Base-by-base conservation (phyloP, 257 asterid species). In the Osmanthus fragrans region DNA sequence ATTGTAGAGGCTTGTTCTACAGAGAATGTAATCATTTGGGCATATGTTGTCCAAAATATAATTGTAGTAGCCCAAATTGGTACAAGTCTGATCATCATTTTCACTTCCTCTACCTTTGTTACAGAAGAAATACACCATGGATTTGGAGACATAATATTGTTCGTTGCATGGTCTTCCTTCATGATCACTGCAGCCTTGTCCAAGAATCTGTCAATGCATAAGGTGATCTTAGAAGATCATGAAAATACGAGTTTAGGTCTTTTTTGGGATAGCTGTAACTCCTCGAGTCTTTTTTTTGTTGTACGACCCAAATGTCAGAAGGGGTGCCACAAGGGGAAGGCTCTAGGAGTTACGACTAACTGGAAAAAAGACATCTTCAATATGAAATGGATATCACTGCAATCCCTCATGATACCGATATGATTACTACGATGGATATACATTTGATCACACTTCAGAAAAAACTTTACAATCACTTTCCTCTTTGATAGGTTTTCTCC, bases 91-190 rank as follows among this genome's bases (percentile, higher is more conserved):
- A 73, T 69, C 75, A 86, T 83, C 90, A 86, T 79, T 71, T 88
- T 88, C 29, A 86, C 88, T 71, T 88, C 92, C 74, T 86, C 88
- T 6, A 84, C 86, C 64, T 81, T 81, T 68, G 92, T 86, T 60
- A 82, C 51, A 7, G 90, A 67, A 51, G 76, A 79, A 45, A 86
- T 74, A 40, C 73, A 70, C 92, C 92, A 88, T 6, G 83, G 78
- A 79, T 76, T 82, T 40, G 81, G 77, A 76, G 70, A 34, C 15
- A 51, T n/a, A 40, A 60, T 70, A 5, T 9, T 79, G 65, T 47
- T 71, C 16, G 68, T 25, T 75, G 71, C 76, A 58, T 64, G 73
- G 63, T 76, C 77, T 79, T 80, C 85, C 69, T 80, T 82, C 64
- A 69, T 71, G 13, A 82, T 3, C 39, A 88, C 79, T 10, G 89